Conservation (phyloP, 192 early-diverging fungal genomes). For the Entrophospora sp. region DNA sequence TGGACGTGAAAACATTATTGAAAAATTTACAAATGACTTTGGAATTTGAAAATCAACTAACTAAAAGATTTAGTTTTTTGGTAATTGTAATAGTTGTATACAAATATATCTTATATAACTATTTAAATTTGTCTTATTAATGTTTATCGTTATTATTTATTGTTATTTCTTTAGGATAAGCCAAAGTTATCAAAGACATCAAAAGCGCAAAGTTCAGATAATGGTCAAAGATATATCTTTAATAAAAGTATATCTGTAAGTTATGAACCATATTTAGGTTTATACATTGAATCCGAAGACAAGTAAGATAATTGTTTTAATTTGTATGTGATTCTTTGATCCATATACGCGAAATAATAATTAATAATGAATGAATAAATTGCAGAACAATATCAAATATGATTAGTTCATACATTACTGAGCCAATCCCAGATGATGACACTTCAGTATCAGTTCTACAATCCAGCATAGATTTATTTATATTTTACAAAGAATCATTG, state of each 20-base stretch:
- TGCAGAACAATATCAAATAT: slow-evolving; percentile 9
- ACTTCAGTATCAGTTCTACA: slow-evolving; percentile 56
- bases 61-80: slow-evolving; percentile 55
- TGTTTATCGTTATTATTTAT: no score
- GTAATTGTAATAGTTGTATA: no score
- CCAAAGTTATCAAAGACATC: neutral
- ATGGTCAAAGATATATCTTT: slow-evolving; percentile 53
- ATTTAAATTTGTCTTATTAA: no score
- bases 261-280: slow-evolving; percentile 82
- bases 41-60: slow-evolving; percentile 85
- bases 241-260: slow-evolving; percentile 65
- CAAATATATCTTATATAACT: no score
- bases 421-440: slow-evolving; percentile 46
- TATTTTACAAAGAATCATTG: slow-evolving; percentile 83
- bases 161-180: no score
- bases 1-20: slow-evolving; percentile 67
- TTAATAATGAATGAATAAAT: no score
- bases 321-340: neutral
- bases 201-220: neutral
- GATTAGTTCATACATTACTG: slow-evolving; percentile 35
- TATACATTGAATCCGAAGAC: slow-evolving; percentile 86
- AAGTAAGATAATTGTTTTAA: slow-evolving; percentile 32
- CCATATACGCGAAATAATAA: no score
- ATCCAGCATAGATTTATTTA: slow-evolving; percentile 88
- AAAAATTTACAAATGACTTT: slow-evolving; percentile 71